Conservation (phyloP, 2,329 filamentous ascomycete genomes). For the Dactylella cylindrospora region DNA sequence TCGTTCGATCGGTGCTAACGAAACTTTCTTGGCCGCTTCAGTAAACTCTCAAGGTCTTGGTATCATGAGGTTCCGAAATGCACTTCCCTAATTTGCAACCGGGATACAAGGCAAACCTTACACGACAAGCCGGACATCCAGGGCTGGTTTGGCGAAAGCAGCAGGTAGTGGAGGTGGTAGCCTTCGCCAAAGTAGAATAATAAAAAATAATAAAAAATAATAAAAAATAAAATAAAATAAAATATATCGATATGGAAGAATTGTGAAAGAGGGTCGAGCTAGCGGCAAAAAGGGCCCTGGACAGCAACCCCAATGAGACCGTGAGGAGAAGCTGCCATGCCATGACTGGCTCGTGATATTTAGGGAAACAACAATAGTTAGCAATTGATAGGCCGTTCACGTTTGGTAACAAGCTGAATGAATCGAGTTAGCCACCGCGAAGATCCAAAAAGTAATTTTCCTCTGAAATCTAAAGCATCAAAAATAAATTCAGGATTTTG, state of each 20-base stretch:
- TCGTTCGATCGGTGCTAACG: no score
- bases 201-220: no score
- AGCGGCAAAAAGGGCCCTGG: constrained; percentile 37
- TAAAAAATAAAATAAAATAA: no score
- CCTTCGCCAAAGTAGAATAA: constrained; percentile 44
- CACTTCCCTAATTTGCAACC: constrained; percentile 44
- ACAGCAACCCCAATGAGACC: constrained; percentile 11
- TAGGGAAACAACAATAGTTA: constrained; percentile 30
- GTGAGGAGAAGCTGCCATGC: constrained; percentile 40
- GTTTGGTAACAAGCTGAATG: background rate
- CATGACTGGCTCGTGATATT: constrained; percentile 40
- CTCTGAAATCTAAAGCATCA: no score
- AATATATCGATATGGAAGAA: no score
- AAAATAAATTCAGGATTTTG: no score
- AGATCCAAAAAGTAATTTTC: no score
- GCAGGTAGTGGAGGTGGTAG: constrained; percentile 40
- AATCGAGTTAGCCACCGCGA: constrained; percentile 15
- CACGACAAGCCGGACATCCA: constrained; percentile 11
- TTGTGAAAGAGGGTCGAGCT: constrained; percentile 15
- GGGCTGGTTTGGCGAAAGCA: constrained; percentile 27
- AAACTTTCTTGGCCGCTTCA: no score
- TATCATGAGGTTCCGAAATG: constrained; percentile 19
- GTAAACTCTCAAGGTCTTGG: no score
- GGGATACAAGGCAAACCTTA: constrained; percentile 32
- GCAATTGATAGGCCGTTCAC: constrained; percentile 17